These are phyloP conservation scores for Vanrija pseudolonga DNA, from an alignment of 1,284 basidiomycete genomes.

Conservation along the genomic window DNA sequence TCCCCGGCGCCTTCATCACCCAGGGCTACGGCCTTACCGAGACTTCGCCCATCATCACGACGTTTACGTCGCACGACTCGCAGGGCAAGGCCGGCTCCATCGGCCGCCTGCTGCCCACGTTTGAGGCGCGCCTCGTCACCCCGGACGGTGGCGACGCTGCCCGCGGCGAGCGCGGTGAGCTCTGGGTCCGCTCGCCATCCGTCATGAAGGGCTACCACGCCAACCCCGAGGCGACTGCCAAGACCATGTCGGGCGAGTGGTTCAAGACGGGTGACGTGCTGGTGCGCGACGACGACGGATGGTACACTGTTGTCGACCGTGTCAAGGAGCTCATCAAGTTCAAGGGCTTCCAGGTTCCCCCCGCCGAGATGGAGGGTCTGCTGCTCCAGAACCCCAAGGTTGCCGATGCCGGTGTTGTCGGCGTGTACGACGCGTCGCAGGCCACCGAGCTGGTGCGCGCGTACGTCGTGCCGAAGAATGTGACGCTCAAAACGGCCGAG, in stretches of 20 bases:
- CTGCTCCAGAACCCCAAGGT: conserved; percentile 68
- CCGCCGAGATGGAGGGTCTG: conserved; percentile 73
- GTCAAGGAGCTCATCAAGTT: conserved; percentile 83
- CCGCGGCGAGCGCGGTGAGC: conserved; percentile 64
- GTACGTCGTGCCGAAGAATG: conserved; percentile 1
- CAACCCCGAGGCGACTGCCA: conserved; percentile 63
- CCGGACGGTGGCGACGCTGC: conserved; percentile 47
- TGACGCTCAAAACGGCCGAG: not conserved
- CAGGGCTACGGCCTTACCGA: conserved; percentile 52
- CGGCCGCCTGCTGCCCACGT: conserved; percentile 70
- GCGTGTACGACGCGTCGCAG: conserved; percentile 59
- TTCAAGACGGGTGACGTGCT: conserved; percentile 81
- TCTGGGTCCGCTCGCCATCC: conserved; percentile 72
- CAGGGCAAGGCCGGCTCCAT: conserved; percentile 57
- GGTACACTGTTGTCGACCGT: conserved; percentile 49
- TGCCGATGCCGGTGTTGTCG: conserved; percentile 67
- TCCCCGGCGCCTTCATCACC: conserved; percentile 26
- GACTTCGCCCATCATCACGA: conserved; percentile 46
- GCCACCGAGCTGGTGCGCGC: conserved; percentile 70
- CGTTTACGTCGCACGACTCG: conserved; percentile 30
- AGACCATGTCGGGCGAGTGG: conserved; percentile 61
- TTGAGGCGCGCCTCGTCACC: conserved; percentile 68
- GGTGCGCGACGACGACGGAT: conserved; percentile 60
- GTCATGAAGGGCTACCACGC: conserved; percentile 72
- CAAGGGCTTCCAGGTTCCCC: conserved; percentile 61